Evolutionary conservation across 2,329 filamentous ascomycete genomes (phyloP), one percentile per base, ranked within the genome.

Genomic region (Lecanicillium sp.): DNA sequence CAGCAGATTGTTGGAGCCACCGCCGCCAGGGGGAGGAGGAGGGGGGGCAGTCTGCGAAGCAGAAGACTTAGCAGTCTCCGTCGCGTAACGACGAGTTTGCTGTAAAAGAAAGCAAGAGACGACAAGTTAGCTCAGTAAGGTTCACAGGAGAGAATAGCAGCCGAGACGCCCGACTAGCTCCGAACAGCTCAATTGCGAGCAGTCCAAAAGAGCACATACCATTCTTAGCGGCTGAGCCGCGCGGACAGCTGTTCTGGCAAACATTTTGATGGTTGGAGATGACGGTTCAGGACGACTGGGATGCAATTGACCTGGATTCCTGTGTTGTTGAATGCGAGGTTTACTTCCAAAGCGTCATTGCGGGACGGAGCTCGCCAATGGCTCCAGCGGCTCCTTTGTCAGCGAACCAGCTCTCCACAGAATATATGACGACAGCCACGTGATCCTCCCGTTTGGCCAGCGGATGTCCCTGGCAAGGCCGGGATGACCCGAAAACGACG

Each of bases 11-110:
- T 75, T 79, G 56, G n/a, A n/a, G n/a, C 69, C 73, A 56, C 71
- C 65, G 45, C 73, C 65, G 62, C 78, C 76, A 45, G 49, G 41
- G 17, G 48, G 25, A 14, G 42, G 39, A 14, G 44, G 68, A 63
- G 40, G 70, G 59, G 50, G 76, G 67, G 53, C 42, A 41, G 49
- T 49, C 14, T 27, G 28, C 33, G 34, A n/a, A 13, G 39, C 15
- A 14, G 39, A 29, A 14, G 39, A 29, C 8, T 34, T 22, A 18
- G 34, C 39, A 9, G 59, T 48, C 51, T 78, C 71, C 47, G 85
- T 83, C 41, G 89, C 85, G 63, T 94, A 95, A 54, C 63, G 63
- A 46, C 71, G 70, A 47, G 63, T 56, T 50, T 64, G 63, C 66
- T 70, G 65, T 32, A 63, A 59, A 16, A n/a, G n/a, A n/a, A n/a